Evolutionary conservation across 345 rosid genomes (phyloP).

Genomic region (Gossypium mustelinum): DNA sequence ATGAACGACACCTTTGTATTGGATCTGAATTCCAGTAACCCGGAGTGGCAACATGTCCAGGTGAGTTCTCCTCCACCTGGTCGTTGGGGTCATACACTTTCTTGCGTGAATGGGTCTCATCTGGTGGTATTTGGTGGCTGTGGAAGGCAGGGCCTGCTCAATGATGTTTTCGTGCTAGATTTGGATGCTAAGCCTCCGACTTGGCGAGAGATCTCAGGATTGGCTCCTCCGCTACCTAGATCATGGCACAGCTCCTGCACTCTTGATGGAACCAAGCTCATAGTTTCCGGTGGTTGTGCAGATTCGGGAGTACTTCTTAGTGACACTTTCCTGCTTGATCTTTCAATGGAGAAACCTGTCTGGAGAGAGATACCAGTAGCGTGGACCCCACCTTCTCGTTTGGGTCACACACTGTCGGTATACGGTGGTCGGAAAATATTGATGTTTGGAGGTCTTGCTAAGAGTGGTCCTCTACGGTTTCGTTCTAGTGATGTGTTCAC

Average conservation of each 20-base stretch:
- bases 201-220: slow-evolving; percentile 82
- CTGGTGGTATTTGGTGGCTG: slow-evolving; percentile 90
- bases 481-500: slow-evolving; percentile 88
- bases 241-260: slow-evolving; percentile 97
- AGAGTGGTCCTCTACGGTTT: slow-evolving; percentile 79
- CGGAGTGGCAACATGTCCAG: slow-evolving; percentile 79
- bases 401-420: slow-evolving; percentile 77
- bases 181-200: slow-evolving; percentile 82
- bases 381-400: slow-evolving; percentile 87
- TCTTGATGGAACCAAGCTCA: slow-evolving; percentile 79
- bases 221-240: slow-evolving; percentile 92
- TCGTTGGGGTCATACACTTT: slow-evolving; percentile 83
- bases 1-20: slow-evolving; percentile 90
- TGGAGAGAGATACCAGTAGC: slow-evolving; percentile 90
- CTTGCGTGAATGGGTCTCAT: slow-evolving; percentile 71
- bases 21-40: slow-evolving; percentile 68
- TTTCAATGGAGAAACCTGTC: slow-evolving; percentile 79
- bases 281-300: slow-evolving; percentile 90
- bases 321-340: slow-evolving; percentile 83
- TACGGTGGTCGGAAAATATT: slow-evolving; percentile 81
- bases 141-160: slow-evolving; percentile 78
- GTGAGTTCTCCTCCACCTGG: slow-evolving; percentile 93
- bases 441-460: slow-evolving; percentile 88
- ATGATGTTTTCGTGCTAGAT: slow-evolving; percentile 77
- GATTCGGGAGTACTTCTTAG: slow-evolving; percentile 87